phyloP scores from a whole-genome alignment of 2,329 filamentous ascomycete species.

The Alternaria novae-zelandiae region DNA sequence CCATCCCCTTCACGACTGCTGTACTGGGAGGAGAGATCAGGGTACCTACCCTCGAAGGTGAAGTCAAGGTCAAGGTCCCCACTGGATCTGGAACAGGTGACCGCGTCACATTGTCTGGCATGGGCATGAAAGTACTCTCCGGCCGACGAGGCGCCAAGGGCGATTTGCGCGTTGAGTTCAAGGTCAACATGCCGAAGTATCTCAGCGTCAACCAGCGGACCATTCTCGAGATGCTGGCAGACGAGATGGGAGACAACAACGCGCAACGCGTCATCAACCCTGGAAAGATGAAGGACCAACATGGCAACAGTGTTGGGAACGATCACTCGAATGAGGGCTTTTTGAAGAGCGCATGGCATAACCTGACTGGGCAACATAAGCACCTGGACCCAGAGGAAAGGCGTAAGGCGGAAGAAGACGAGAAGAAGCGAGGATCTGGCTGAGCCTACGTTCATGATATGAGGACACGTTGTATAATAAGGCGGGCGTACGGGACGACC shows the following conservation, averaged over 20 bases:
- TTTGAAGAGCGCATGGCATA: constrained; percentile 92
- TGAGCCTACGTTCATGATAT: constrained; percentile 23
- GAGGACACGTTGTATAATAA: constrained; percentile 14
- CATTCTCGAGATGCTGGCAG: constrained; percentile 92
- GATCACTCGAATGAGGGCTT: constrained; percentile 84
- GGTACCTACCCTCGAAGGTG: constrained; percentile 87
- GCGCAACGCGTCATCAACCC: constrained; percentile 94
- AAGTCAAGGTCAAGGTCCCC: constrained; percentile 87
- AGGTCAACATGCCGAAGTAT: constrained; percentile 94
- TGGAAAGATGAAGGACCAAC: constrained; percentile 51
- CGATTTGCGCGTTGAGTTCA: constrained; percentile 92
- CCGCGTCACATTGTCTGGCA: constrained; percentile 83
- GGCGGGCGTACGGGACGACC: constrained; percentile 14
- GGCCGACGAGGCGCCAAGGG: constrained; percentile 68
- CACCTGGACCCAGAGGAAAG: constrained; percentile 27
- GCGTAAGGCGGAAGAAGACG: constrained; percentile 45
- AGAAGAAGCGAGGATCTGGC: constrained; percentile 44
- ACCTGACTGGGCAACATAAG: constrained; percentile 74
- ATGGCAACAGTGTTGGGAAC: constrained; percentile 16
- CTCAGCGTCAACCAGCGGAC: constrained; percentile 89
- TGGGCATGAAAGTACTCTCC: constrained; percentile 89
- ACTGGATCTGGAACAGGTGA: constrained; percentile 94
- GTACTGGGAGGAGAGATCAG: constrained; percentile 88
- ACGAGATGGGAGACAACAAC: constrained; percentile 92
- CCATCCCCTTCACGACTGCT: constrained; percentile 90